Percentiles rank a stretch among this genome's conserved stretches.
These are phyloP conservation scores for Pythium aquatile DNA, from an alignment of 352 stramenopile species.

Conservation along the genomic window DNA sequence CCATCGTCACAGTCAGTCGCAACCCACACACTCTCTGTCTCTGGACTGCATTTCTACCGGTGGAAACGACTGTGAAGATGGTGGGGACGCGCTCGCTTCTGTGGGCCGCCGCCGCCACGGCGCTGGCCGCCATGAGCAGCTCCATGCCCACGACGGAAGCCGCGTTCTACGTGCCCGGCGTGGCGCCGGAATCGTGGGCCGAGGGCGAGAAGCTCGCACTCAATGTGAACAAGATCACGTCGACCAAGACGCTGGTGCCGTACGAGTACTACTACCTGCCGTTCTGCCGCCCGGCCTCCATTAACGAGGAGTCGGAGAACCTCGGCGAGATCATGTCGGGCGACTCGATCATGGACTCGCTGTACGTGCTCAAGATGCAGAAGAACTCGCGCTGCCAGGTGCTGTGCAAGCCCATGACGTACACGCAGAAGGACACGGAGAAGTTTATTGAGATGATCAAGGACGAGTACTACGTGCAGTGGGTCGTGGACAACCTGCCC, in stretches of 20 bases:
- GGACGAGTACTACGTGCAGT: conserved; percentile 95
- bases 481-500: conserved; percentile 91
- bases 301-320: conserved; percentile 89
- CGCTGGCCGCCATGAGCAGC: conserved; percentile 8
- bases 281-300: conserved; percentile 85
- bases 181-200: conserved; percentile 81
- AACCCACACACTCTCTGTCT: conserved; percentile 17
- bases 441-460: conserved; percentile 92
- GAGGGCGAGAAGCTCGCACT: conserved; percentile 86
- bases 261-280: conserved; percentile 99
- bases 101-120: conserved; percentile 9
- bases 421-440: conserved; percentile 74
- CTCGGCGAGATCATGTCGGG: conserved; percentile 92
- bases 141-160: conserved; percentile 30
- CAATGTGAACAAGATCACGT: conserved; percentile 98
- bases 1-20: conserved; percentile 4
- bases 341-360: conserved; percentile 90
- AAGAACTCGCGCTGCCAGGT: conserved; percentile 87
- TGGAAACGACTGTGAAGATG: conserved; percentile 5
- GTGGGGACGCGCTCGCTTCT: conserved; percentile 24
- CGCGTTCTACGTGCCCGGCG: conserved; percentile 84
- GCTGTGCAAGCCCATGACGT: conserved; percentile 87
- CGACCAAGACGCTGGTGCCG: conserved; percentile 96
- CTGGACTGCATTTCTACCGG: conserved; percentile 5
- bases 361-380: conserved; percentile 89